Evolutionary conservation across 2,329 filamentous ascomycete genomes (phyloP), one percentile per base, ranked within the genome.

Genomic region (Camillea tinctor): DNA sequence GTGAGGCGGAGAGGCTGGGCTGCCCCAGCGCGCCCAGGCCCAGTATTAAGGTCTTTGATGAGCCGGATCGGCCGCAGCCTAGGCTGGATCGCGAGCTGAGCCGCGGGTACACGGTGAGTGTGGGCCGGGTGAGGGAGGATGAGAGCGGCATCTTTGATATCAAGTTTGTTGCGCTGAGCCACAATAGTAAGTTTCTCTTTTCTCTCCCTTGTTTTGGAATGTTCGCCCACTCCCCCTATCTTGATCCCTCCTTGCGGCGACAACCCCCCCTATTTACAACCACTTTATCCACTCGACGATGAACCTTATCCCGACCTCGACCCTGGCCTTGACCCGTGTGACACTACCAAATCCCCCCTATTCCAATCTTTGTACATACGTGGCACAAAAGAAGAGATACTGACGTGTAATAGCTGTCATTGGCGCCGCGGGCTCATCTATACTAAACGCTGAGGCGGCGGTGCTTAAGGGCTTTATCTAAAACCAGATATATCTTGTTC

Each of bases 351-450:
- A 3, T 30, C 26, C 26, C 26, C 26, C 24, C 8, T 26, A 26
- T 30, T 30, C 8, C 6, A 30, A 30, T 4, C 26, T 30, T 9
- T 30, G 13, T 30, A 30, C 13, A 30, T 30, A 4, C 13, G 13
- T 30, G 24, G 8, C 26, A 30, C 26, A 7, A 4, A 30, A 30
- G 6, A 30, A 9, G 26, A 30, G 26, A 30, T 56, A 55, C 70
- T 74, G 56, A 70, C 58, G 11, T 49, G n/a, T 50, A 24, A 15
- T 60, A 87, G 88, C 94, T 63, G 90, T 99, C 58, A 94, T 99
- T 74, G 94, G 94, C 66, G 95, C 95, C 30, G 93, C 94, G n/a
- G 95, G 95, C 11, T 96, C 92, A 1, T 96, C 92, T 30, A 97
- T 98, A 77, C 77, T 98, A 69, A 98, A 98, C 71, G 93, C 93